Evolutionary conservation across 176 grass and related monocot genomes (phyloP).

Genomic region (Triticum aestivum): IWGSC_CS_RefSeq_v2.1 NC_057804.1:599614695-599615194

Average conservation of each 20-base stretch:
- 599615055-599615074: background rate
- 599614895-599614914: conserved; percentile 51
- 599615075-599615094: too few species aligned
- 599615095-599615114: too few species aligned
- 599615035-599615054: background rate
- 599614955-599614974: conserved; percentile 78
- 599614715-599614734: too few species aligned
- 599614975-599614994: conserved; percentile 70
- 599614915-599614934: conserved; percentile 55
- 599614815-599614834: conserved; percentile 25
- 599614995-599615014: conserved; percentile 53
- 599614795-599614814: conserved; percentile 45
- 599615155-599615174: too few species aligned
- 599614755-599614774: background rate
- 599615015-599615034: conserved; percentile 34
- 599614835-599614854: conserved; percentile 71
- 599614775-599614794: background rate
- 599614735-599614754: background rate
- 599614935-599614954: conserved; percentile 58
- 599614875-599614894: conserved; percentile 73
- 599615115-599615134: too few species aligned
- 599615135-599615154: too few species aligned
- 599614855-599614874: conserved; percentile 54
- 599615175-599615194: too few species aligned
- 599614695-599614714: conserved; percentile 36